A percentile compares a stretch with the other conserved stretches of the same genome.
These are phyloP conservation scores for Exophiala phaeomuriformis DNA, from an alignment of 2,329 filamentous ascomycete species.

Conservation along the genomic window DNA sequence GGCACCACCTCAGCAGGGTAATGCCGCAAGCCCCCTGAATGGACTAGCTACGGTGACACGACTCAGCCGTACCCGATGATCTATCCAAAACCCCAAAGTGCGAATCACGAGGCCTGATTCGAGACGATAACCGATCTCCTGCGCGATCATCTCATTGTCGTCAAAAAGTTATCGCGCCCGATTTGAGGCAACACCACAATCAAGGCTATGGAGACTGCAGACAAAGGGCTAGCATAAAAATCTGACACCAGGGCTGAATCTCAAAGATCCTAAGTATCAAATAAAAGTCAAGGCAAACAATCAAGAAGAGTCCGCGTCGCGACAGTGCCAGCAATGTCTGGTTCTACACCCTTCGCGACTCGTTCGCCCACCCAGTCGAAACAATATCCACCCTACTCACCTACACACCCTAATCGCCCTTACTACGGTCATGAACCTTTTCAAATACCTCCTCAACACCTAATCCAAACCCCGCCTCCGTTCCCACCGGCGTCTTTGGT, in stretches of 20 bases:
- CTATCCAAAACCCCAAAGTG: conserved; percentile 2
- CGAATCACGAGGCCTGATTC: not conserved
- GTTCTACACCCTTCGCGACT: conserved; percentile 36
- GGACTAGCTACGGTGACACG: conserved; percentile 19
- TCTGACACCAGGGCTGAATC: conserved; percentile 1
- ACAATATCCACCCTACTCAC: conserved; percentile 38
- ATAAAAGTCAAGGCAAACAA: not conserved
- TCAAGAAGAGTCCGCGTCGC: not conserved
- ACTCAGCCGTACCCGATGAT: conserved; percentile 10
- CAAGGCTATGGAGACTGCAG: conserved; percentile 17
- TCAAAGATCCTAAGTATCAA: not conserved
- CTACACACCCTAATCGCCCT: conserved; percentile 23
- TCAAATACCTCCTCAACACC: conserved; percentile 25
- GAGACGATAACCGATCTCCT: not conserved
- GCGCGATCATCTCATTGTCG: not conserved
- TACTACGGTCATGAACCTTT: conserved; percentile 38
- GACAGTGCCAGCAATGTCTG: conserved; percentile 19
- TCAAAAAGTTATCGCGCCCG: not conserved
- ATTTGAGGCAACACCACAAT: conserved; percentile 1
- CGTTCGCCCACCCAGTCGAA: conserved; percentile 41
- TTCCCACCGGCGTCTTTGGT: conserved; percentile 33
- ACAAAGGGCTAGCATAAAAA: conserved; percentile 13
- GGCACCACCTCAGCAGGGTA: conserved; percentile 8
- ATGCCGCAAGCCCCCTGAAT: conserved; percentile 20
- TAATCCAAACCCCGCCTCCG: conserved; percentile 39